Evolutionary conservation across 129 eudicot species (phyloP), one percentile per base, ranked within the genome.

Genomic region (Tagetes patula): DNA sequence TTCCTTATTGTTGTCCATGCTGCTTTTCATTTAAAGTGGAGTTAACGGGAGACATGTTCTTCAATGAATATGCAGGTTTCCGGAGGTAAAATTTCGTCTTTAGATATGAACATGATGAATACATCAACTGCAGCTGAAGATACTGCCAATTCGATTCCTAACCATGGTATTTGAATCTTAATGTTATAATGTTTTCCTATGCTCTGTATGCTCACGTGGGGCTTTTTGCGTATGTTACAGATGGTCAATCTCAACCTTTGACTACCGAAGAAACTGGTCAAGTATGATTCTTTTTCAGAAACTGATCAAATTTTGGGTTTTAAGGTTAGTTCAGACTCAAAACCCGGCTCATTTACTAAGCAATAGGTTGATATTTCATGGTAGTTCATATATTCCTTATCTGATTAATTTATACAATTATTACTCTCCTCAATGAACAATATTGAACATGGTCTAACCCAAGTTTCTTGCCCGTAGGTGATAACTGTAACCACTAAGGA

Each of bases 91-190:
- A 79, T 72, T 13, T 79, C 78, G 5, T 79, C 82, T 65, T 52
- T 79, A 43, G 82, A 79, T 64, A 9, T 72, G 61, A 72, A 72
- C 78, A 53, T 20, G 67, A 42, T 37, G 82, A 79, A 72, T 79
- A 47, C 78, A 72, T 65, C 82, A 79, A 56, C 73, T 54, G 82
- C 74, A 43, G 82, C 82, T 54, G 82, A 79, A 72, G 82, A 79
- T 46, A 79, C 82, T 37, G 82, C 82, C 50, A 79, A 79, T 65
- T 79, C 82, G 27, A 72, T 65, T 65, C 82, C 69, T 42, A 65
- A 65, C 64, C 62, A 72, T 67, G 82, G 78, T 79, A 65, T 40
- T 31, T 0, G 3, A 37, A 10, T 0, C n/a, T 11, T 48, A 31
- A 3, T 46, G 10, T 31, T 60, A 49, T 60, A 46, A 3, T 12